A percentile compares a stretch with the other conserved stretches of the same genome.
phyloP scores from a whole-genome alignment of 75 land plant species.

The Pinus albicaulis region DNA sequence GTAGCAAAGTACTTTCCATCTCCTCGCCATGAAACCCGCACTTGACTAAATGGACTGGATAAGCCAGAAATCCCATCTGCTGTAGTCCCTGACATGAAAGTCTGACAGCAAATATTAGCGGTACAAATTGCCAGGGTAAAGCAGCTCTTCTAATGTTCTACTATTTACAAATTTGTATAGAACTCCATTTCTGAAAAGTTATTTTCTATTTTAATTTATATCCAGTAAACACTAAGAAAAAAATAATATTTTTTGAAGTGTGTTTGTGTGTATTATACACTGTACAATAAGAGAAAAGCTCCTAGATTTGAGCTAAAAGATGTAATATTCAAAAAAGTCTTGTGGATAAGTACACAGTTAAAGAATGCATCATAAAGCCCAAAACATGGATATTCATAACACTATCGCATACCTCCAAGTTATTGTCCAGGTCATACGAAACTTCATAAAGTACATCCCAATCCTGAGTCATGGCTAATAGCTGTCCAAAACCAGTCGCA shows the following conservation, averaged over 20 bases:
- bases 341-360: not conserved
- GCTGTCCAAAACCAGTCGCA: conserved; percentile 68
- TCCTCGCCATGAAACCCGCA: conserved; percentile 85
- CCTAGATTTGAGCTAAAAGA: not conserved
- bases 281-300: not conserved
- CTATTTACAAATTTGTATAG: not conserved
- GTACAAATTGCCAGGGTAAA: not conserved
- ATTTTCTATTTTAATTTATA: not conserved
- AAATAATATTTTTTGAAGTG: not conserved
- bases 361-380: not conserved
- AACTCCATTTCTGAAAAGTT: not conserved
- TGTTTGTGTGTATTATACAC: no score
- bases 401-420: conserved; percentile 6
- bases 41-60: conserved; percentile 8
- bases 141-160: conserved; percentile 6
- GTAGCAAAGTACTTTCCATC: conserved; percentile 98
- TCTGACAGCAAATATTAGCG: conserved; percentile 1
- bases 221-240: not conserved
- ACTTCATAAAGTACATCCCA: conserved; percentile 93
- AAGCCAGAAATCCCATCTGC: conserved; percentile 20
- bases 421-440: conserved; percentile 24
- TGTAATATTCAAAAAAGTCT: no score
- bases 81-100: conserved; percentile 26
- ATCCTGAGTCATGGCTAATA: conserved; percentile 87
- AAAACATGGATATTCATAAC: not conserved